These are phyloP conservation scores for Paxillus involutus DNA, from an alignment of 768 basidiomycete genomes.

Conservation along the genomic window DNA sequence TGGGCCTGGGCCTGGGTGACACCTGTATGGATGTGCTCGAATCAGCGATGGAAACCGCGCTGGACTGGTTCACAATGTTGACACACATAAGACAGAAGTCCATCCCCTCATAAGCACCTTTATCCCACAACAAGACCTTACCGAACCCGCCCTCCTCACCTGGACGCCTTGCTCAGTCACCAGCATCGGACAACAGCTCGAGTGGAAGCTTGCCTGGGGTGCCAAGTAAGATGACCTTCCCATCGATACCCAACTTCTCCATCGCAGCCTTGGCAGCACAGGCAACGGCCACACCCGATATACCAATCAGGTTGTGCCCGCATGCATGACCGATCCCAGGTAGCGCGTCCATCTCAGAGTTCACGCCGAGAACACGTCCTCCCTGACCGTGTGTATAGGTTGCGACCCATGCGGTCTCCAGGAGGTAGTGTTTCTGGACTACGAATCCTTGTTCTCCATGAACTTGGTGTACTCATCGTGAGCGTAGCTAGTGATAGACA, in stretches of 20 bases:
- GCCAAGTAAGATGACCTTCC: slow-evolving; percentile 70
- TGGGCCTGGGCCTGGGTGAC: slow-evolving; percentile 80
- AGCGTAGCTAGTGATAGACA: slow-evolving; percentile 47
- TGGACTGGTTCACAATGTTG: background rate
- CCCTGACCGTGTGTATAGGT: slow-evolving; percentile 63
- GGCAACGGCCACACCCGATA: slow-evolving; percentile 71
- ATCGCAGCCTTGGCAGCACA: slow-evolving; percentile 66
- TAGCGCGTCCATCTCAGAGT: slow-evolving; percentile 79
- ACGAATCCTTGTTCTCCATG: slow-evolving; percentile 65
- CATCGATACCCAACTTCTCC: slow-evolving; percentile 59
- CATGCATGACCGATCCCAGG: slow-evolving; percentile 68
- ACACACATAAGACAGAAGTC: slow-evolving; percentile 72
- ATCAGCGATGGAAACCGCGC: background rate
- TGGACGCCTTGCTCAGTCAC: slow-evolving; percentile 23
- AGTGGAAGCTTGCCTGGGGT: slow-evolving; percentile 58
- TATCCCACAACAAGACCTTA: slow-evolving; percentile 66
- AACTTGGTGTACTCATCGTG: slow-evolving; percentile 71
- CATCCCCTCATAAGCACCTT: slow-evolving; percentile 75
- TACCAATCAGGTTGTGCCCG: slow-evolving; percentile 83
- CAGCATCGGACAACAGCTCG: background rate
- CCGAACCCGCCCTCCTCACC: slow-evolving; percentile 81
- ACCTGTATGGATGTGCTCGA: slow-evolving; percentile 43
- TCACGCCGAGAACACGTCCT: slow-evolving; percentile 72
- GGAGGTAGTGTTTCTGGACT: slow-evolving; percentile 57
- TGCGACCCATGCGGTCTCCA: slow-evolving; percentile 78